Base-by-base conservation (phyloP, 257 asterid genomes). In the Fraxinus americana region DNA sequence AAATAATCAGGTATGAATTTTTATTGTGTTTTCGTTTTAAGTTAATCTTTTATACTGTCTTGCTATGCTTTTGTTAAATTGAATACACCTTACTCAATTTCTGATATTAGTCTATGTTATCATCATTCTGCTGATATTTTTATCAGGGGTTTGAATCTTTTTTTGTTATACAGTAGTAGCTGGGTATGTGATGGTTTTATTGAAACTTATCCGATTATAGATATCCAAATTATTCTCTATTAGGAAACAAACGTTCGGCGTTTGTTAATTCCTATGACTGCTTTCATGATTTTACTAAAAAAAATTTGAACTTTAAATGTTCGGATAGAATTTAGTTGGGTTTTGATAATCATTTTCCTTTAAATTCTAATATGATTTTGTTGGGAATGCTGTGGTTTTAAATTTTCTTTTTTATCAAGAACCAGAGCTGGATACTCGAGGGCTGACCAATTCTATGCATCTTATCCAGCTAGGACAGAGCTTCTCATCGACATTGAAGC, bases 401-500 rank as follows among this genome's bases (percentile, higher is more conserved):
- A 70, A 30, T 63, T 32, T 59, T 36, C 9, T 38, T 14, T 43
- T 81, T 29, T 59, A 67, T 41, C 45, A 14, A 45, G 99, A 78
- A 95, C 97, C 29, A 90, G 98, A 82, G 99, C 97, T 69, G 99
- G 98, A 80, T 85, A 86, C 88, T 89, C 98, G 2, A 88, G 97
- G 86, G 97, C 87, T 78, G 99, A 95, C 81, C 98, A 95, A 76
- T 93, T 91, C 77, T 95, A 95, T 85, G 98, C 97, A 35, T 93
- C 99, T 70, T 93, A 89, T 82, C 97, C 99, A 25, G 96, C 97
- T 84, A 98, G 99, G 67, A 92, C 97, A 10, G 99, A 92, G 87
- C 93, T 96, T 81, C 91, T 96, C 36, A 86, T 91, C 3, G 98
- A 93, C 83, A 84, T 95, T 19, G 84, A 90, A 25, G 93, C 91